phyloP scores from a whole-genome alignment of 108 stramenopile genomes.

The Chaetoceros muelleri region DNA sequence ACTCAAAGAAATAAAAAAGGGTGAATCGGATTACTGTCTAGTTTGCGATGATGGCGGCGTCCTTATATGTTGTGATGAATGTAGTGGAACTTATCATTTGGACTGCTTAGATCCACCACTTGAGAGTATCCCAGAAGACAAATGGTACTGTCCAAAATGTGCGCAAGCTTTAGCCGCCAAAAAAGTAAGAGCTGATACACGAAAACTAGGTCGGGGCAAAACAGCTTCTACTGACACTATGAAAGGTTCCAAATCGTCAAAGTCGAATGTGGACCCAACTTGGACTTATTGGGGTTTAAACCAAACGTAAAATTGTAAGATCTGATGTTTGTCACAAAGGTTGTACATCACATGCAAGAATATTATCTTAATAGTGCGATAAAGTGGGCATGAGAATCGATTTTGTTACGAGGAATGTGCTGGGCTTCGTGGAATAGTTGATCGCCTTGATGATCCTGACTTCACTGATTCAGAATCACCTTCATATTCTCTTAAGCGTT shows the following conservation, averaged over 20 bases:
- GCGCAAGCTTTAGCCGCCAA: neutral
- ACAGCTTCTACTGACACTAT: too few species aligned
- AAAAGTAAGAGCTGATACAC: neutral
- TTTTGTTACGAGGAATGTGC: too few species aligned
- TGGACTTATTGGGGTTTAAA: too few species aligned
- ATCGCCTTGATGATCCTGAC: neutral
- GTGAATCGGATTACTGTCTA: neutral
- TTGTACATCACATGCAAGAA: too few species aligned
- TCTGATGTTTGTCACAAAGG: too few species aligned
- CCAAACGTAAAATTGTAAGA: too few species aligned
- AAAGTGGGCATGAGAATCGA: too few species aligned
- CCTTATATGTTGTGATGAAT: neutral
- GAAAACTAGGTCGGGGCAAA: too few species aligned
- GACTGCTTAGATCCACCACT: neutral
- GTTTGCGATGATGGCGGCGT: neutral
- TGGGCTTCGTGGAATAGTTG: neutral
- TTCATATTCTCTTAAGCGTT: slow-evolving; percentile 49
- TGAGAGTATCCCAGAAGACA: neutral
- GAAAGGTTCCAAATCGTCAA: too few species aligned
- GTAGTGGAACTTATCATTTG: neutral
- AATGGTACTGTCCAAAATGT: neutral
- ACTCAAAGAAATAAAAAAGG: neutral
- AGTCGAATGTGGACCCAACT: too few species aligned
- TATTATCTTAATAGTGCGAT: too few species aligned
- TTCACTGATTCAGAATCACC: slow-evolving; percentile 1